Percentiles rank a stretch among this genome's conserved stretches.
Conservation (phyloP, 352 stramenopile species). For the Globisporangium polare region DNA sequence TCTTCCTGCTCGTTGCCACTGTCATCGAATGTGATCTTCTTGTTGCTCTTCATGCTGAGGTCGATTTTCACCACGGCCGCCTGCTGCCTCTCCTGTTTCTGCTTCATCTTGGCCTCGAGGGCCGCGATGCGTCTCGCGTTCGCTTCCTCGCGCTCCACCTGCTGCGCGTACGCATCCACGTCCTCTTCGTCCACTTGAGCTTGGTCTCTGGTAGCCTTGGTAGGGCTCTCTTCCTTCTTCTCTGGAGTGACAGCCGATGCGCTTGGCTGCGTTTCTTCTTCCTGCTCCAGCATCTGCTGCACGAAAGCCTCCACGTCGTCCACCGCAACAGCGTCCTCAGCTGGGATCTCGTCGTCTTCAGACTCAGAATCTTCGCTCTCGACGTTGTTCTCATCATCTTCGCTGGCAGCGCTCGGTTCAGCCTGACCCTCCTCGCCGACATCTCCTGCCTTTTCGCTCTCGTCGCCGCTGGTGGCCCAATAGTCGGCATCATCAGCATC, state of each 20-base stretch:
- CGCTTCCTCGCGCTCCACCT: constrained; percentile 23
- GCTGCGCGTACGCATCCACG: constrained; percentile 4
- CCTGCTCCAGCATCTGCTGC: constrained; percentile 24
- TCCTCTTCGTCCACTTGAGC: constrained; percentile 5
- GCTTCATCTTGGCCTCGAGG: constrained; percentile 34
- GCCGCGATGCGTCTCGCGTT: constrained; percentile 51
- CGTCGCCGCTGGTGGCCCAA: constrained; percentile 14
- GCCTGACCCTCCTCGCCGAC: neutral
- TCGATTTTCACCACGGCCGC: constrained; percentile 25
- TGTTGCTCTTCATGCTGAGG: constrained; percentile 23
- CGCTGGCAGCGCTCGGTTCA: neutral
- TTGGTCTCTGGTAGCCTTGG: neutral
- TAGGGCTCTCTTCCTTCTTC: neutral
- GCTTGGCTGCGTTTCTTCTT: constrained; percentile 1
- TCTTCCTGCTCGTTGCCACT: constrained; percentile 52
- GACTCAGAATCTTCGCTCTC: neutral
- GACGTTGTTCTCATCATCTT: too few relatives aligned
- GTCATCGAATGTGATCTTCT: constrained; percentile 79
- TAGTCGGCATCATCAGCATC: constrained; percentile 21
- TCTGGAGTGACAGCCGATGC: neutral
- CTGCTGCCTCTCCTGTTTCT: constrained; percentile 32
- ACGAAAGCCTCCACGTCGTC: constrained; percentile 41
- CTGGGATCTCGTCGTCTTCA: constrained; percentile 10
- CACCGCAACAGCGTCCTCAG: constrained; percentile 10
- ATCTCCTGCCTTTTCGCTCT: constrained; percentile 8